phyloP scores from a whole-genome alignment of 495 filamentous ascomycete genomes.

The Glonium stellatum region DNA sequence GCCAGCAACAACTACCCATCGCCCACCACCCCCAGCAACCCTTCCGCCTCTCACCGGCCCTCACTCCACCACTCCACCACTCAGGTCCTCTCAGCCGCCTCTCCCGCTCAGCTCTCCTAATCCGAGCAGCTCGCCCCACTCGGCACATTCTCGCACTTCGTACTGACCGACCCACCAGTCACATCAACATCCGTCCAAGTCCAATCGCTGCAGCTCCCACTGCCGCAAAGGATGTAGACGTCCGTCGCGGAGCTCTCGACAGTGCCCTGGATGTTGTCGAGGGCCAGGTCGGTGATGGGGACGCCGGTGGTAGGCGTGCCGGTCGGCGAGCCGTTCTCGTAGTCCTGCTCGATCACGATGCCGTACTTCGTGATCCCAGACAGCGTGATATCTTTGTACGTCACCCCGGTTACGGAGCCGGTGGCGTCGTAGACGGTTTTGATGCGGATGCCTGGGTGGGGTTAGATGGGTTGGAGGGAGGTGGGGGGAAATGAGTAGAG shows the following conservation, averaged over 20 bases:
- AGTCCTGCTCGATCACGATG: constrained; percentile 64
- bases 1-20: no score
- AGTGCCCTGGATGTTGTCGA: constrained; percentile 48
- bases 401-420: constrained; percentile 51
- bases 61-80: no score
- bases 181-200: constrained; percentile 15
- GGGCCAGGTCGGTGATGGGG: constrained; percentile 51
- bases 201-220: constrained; percentile 30
- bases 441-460: no score
- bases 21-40: no score
- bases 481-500: no score
- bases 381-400: constrained; percentile 54
- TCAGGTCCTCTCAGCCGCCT: no score
- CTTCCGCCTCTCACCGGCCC: no score
- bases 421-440: constrained; percentile 56
- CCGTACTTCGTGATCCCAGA: constrained; percentile 54
- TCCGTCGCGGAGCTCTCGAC: constrained; percentile 40
- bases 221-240: constrained; percentile 44
- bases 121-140: background rate
- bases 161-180: background rate
- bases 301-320: constrained; percentile 55
- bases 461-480: no score
- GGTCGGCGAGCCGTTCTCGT: constrained; percentile 55
- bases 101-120: background rate
- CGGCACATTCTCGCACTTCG: background rate